Evolutionary conservation across 805 yeast species (phyloP), one percentile per base, ranked within the genome.

Genomic region (Maudiozyma bulderi): DNA sequence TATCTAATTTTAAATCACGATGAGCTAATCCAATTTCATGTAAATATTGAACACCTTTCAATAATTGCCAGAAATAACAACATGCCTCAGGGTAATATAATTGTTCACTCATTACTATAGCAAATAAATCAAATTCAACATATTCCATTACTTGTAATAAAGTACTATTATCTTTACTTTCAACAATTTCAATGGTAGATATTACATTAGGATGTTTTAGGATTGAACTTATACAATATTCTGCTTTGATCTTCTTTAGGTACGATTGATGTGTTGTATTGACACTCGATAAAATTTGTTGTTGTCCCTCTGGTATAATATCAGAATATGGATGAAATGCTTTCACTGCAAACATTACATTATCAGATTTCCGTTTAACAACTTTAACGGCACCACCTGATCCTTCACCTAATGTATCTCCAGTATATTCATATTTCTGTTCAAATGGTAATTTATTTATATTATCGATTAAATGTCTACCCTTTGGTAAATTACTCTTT

Each of bases 101-200:
- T 59, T 85, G 83, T 57, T 88, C 88, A 47, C 89, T 81, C 96
- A 90, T 89, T 35, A 89, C 96, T 50, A 89, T 86, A 8, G 96
- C 96, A 67, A 90, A 89, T 54, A 89, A 72, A 64, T 89, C 97
- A 64, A 77, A 89, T 56, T 88, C 95, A 63, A 95, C 88, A 66
- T 86, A 89, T 61, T 90, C 97, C 95, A 89, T 84, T 44, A 89
- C 88, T 67, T 89, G 96, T 57, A 84, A 80, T 59, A 88, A 96
- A 67, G 39, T 87, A 11, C 6, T 8, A n/a, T 9, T 9, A 29
- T 37, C 28, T 6, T 14, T 13, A 13, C 9, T 9, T 42, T 42
- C 37, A 41, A 90, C 83, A 47, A 90, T 87, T 63, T 89, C 97
- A 46, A 89, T 79, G 1, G 97, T 89, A 65, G 86, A 90, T 50